Conservation (phyloP, 345 rosid genomes). For the Camelina hispida region DNA sequence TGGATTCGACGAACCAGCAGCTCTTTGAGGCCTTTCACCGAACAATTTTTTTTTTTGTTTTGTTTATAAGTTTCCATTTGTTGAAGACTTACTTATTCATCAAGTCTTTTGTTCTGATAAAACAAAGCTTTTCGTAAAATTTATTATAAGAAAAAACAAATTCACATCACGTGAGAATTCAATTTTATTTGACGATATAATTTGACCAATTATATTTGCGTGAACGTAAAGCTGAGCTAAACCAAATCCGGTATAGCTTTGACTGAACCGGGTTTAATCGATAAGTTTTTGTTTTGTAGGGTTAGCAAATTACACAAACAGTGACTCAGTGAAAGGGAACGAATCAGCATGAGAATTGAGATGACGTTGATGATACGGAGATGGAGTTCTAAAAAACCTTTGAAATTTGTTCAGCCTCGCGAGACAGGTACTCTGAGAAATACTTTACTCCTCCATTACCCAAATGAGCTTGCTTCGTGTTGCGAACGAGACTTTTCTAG, state of each 20-base stretch:
- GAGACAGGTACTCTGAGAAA: conserved; percentile 5
- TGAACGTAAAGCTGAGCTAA: not conserved
- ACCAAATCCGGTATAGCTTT: conserved; percentile 15
- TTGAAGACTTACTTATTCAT: too few relatives aligned
- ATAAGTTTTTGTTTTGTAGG: not conserved
- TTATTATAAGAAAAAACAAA: too few relatives aligned
- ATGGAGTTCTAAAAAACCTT: not conserved
- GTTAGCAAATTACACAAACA: not conserved
- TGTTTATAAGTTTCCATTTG: too few relatives aligned
- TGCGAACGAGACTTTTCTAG: not conserved
- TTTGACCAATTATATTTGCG: too few relatives aligned
- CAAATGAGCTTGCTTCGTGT: not conserved
- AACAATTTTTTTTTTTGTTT: too few relatives aligned
- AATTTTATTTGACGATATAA: too few relatives aligned
- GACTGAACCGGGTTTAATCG: not conserved
- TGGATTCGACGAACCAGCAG: too few relatives aligned
- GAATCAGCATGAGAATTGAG: not conserved
- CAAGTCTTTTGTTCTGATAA: too few relatives aligned
- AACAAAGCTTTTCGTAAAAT: too few relatives aligned
- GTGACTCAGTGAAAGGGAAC: not conserved
- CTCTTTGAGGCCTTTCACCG: not conserved
- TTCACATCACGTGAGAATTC: too few relatives aligned
- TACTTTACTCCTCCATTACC: not conserved
- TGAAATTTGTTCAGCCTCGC: not conserved
- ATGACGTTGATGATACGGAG: conserved; percentile 1